Evolutionary conservation across 2,329 filamentous ascomycete genomes (phyloP).

Genomic region (Arthrobotrys sinensis): DNA sequence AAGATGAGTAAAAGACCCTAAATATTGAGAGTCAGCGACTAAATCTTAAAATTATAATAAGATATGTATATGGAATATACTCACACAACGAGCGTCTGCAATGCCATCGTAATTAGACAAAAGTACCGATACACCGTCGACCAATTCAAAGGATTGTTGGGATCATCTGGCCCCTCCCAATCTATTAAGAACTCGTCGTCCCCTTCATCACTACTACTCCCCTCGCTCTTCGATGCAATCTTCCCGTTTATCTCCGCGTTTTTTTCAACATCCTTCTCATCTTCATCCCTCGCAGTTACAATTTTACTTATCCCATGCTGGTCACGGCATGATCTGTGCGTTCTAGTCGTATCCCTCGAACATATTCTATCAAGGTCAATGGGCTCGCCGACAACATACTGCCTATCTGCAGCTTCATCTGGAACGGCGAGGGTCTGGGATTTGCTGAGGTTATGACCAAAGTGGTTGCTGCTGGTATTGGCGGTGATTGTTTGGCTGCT

Average conservation of each 20-base stretch:
- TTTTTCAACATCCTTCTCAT: constrained; percentile 33
- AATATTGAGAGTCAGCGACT: constrained; percentile 67
- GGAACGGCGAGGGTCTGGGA: constrained; percentile 28
- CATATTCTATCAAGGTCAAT: constrained; percentile 52
- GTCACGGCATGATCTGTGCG: constrained; percentile 41
- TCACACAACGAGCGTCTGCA: constrained; percentile 73
- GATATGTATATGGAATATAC: constrained; percentile 65
- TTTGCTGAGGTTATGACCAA: constrained; percentile 17
- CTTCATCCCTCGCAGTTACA: constrained; percentile 17
- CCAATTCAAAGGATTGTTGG: constrained; percentile 75
- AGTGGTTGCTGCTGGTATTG: constrained; percentile 9
- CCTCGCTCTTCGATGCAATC: constrained; percentile 18
- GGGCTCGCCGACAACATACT: constrained; percentile 54
- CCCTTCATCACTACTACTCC: constrained; percentile 30
- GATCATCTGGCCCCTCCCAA: constrained; percentile 64
- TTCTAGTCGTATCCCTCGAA: constrained; percentile 33
- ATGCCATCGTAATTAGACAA: constrained; percentile 73
- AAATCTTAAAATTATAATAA: constrained; percentile 65
- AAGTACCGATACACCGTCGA: constrained; percentile 72
- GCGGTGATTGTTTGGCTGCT: constrained; percentile 27
- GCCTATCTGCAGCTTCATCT: constrained; percentile 41
- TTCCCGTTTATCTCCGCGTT: neutral
- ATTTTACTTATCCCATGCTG: constrained; percentile 32
- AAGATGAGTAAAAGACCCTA: constrained; percentile 81
- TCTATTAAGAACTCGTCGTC: constrained; percentile 59